Percentiles rank a stretch among this genome's conserved stretches.
Evolutionary conservation across 176 grass and related monocot species (phyloP).

Genomic region (Hsuehochloa calcarea): DNA sequence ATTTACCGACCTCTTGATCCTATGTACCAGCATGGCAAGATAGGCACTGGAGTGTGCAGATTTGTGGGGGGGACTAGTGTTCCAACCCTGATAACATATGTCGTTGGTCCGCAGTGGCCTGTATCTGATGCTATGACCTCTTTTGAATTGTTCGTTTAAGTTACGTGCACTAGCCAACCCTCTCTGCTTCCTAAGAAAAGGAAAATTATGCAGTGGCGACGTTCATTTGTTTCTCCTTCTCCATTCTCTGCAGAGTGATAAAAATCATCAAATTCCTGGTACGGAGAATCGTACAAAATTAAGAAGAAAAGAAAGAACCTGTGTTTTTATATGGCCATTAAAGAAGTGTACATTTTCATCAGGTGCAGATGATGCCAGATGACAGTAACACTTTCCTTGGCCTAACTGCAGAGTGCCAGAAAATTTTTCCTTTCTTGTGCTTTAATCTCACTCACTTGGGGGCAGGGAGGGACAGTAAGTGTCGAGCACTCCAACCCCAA

Average conservation of each 20-base stretch:
- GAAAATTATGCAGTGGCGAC: too few species aligned
- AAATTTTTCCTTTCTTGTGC: constrained; percentile 1
- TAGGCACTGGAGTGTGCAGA: background rate
- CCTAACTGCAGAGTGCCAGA: background rate
- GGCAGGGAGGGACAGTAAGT: background rate
- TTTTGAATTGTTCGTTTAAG: too few species aligned
- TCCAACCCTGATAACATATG: too few species aligned
- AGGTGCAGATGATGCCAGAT: background rate
- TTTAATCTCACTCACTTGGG: background rate
- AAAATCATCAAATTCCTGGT: too few species aligned
- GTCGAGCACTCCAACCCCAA: background rate
- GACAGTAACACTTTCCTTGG: background rate
- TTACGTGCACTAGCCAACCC: too few species aligned
- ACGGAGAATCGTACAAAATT: background rate
- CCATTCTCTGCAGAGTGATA: too few species aligned
- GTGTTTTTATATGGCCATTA: background rate
- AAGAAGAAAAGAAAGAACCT: background rate
- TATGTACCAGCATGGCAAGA: background rate
- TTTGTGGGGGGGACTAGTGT: background rate
- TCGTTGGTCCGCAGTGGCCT: too few species aligned
- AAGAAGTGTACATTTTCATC: background rate
- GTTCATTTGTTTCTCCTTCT: too few species aligned
- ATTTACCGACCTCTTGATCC: background rate
- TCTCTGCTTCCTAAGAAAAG: too few species aligned
- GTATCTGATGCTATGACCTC: too few species aligned